Conservation (phyloP, 352 stramenopile genomes). For the Pilasporangium apinafurcum region DNA sequence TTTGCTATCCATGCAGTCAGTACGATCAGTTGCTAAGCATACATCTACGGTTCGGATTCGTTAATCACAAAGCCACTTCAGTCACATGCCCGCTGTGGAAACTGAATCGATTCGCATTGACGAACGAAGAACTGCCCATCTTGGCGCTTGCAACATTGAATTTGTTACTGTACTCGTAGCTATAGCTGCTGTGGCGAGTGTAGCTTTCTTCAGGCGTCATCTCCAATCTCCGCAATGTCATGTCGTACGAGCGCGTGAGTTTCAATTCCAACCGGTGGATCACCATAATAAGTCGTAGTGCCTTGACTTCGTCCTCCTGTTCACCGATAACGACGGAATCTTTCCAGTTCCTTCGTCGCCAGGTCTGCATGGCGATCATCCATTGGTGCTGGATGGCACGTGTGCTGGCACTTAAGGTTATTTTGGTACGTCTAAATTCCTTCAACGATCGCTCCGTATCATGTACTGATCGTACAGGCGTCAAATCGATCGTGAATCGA, state of each 20-base stretch:
- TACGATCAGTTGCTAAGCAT: no score
- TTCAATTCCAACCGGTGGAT: conserved; percentile 61
- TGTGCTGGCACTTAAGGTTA: conserved; percentile 56
- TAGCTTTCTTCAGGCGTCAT: conserved; percentile 28
- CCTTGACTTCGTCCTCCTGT: conserved; percentile 56
- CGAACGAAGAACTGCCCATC: no score
- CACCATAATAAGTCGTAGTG: conserved; percentile 62
- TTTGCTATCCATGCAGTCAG: no score
- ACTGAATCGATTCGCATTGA: no score
- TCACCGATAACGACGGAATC: conserved; percentile 55
- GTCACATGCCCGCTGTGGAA: no score
- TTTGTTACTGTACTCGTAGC: no score
- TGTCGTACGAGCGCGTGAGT: conserved; percentile 32
- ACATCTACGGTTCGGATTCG: no score
- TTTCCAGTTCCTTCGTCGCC: conserved; percentile 73
- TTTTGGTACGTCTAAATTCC: conserved; percentile 40
- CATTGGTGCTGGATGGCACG: conserved; percentile 41
- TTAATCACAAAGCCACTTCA: no score
- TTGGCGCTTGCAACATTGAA: no score
- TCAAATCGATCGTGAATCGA: conserved; percentile 65
- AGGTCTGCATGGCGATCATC: conserved; percentile 65
- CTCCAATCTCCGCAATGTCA: conserved; percentile 44
- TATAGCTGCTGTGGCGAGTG: no score
- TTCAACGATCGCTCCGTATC: conserved; percentile 67
- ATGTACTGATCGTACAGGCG: conserved; percentile 67